Base-by-base conservation (phyloP, 148 eudicot species). In the Simmondsia chinensis region DNA sequence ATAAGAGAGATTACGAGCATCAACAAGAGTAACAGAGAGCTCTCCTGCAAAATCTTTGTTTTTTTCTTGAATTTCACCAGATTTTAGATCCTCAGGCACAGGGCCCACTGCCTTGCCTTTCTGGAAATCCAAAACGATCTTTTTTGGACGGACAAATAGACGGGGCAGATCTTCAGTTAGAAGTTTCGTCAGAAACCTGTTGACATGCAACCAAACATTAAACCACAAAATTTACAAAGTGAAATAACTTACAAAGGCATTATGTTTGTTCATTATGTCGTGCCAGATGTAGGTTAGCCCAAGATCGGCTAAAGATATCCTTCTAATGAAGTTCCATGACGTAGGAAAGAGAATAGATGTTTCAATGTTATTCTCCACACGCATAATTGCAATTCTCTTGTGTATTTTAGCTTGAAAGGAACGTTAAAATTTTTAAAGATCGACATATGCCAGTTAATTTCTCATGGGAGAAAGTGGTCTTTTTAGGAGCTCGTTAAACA, bases 11-110 rank as follows among this genome's bases (percentile, higher is more conserved):
- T 76, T 79, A 20, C 80, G 69, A 52, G 99, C 99, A 85, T 91
- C 95, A 28, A 85, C 88, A 52, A 91, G 95, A 56, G 99, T 91
- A 34, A 79, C 99, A 6, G 99, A 91, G 54, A 91, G 74, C 80
- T 91, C 99, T 41, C 95, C 99, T 40, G 72, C 76, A 63, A 61
- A 85, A 63, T 91, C 81, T 33, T 69, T 85, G 50, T 91, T 86
- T 62, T 87, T 79, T 50, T 79, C 97, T 56, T 74, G 84, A 46
- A 61, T 57, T 65, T 72, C 99, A 37, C 64, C 86, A n/a, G 94
- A 59, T 52, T 81, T 76, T 31, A 69, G 52, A 61, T 65, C 66
- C 55, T 33, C 52, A 36, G 79, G 56, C 46, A 76, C 70, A 23
- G 99, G 89, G 45, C 86, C 99, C 20, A 82, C 94, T 35, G 94